A percentile compares a stretch with the other conserved stretches of the same genome.
These are phyloP conservation scores for Saccharum officinarum DNA, from an alignment of 176 grass and related monocot species.

Conservation along the genomic window DNA sequence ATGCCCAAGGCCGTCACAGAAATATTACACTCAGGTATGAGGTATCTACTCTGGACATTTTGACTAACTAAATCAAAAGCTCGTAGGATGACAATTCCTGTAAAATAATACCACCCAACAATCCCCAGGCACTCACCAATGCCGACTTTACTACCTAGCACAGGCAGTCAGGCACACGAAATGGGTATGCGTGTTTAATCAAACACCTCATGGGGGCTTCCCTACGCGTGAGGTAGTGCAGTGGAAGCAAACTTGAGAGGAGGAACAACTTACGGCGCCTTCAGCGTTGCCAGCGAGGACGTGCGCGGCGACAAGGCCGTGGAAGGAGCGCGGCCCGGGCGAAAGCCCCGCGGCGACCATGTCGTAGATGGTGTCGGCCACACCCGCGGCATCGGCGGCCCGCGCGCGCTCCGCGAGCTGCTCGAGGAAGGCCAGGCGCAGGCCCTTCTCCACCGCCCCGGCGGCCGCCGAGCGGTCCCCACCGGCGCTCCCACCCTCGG, in stretches of 20 bases:
- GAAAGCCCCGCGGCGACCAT: conserved; percentile 93
- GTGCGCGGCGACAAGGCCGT: conserved; percentile 87
- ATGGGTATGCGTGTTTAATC: conserved; percentile 5
- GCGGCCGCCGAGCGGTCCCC: conserved; percentile 51
- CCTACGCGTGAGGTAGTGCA: background rate
- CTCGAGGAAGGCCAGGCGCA: conserved; percentile 77
- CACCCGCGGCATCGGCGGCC: conserved; percentile 48
- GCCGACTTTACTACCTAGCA: background rate
- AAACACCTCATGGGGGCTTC: conserved; percentile 11
- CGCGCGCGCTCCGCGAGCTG: conserved; percentile 70
- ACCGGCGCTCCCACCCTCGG: conserved; percentile 40
- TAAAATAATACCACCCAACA: conserved; percentile 12
- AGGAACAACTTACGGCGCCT: conserved; percentile 62
- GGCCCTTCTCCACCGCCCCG: conserved; percentile 63
- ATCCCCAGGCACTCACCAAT: conserved; percentile 21
- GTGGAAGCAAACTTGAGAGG: background rate
- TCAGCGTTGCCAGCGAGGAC: conserved; percentile 76
- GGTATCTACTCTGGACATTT: background rate
- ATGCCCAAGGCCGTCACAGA: background rate
- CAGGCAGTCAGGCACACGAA: background rate
- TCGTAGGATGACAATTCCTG: background rate
- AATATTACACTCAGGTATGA: background rate
- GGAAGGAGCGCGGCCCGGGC: conserved; percentile 89
- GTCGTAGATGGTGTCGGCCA: conserved; percentile 80
- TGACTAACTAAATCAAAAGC: background rate